Conservation (phyloP, 2,329 filamentous ascomycete species). For the Colletotrichum sp. region DNA sequence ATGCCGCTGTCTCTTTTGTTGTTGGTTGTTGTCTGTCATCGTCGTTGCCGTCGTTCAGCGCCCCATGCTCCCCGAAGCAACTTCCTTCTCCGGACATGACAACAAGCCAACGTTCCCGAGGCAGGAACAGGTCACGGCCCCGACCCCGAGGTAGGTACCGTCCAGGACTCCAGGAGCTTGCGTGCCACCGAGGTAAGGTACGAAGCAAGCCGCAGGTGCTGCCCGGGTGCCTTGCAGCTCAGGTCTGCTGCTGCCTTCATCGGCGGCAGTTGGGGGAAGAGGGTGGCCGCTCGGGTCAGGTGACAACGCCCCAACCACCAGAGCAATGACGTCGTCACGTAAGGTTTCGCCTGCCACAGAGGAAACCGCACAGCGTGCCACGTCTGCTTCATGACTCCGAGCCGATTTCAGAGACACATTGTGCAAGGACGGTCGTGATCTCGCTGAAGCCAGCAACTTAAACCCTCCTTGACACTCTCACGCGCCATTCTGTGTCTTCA, state of each 20-base stretch:
- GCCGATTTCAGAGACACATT: conserved; percentile 8
- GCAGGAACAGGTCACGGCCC: neutral
- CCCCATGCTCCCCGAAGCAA: neutral
- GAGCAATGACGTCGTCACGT: conserved; percentile 20
- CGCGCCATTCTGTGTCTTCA: neutral
- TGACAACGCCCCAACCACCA: conserved; percentile 12
- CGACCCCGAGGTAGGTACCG: neutral
- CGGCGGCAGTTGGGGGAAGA: neutral
- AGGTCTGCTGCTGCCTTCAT: neutral
- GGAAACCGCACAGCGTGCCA: conserved; percentile 19
- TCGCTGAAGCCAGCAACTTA: neutral
- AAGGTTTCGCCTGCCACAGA: conserved; percentile 18
- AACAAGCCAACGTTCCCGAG: neutral
- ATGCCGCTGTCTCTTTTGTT: neutral
- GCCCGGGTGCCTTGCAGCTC: neutral
- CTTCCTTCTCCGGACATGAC: neutral
- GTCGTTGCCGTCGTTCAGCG: neutral
- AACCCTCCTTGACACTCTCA: neutral
- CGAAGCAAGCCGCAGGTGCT: neutral
- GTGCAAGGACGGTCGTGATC: neutral
- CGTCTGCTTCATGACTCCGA: conserved; percentile 18
- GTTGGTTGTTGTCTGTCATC: neutral
- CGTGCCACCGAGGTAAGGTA: neutral
- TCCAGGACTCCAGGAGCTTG: neutral
- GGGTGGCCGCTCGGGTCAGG: conserved; percentile 4